Evolutionary conservation across 2,329 filamentous ascomycete genomes (phyloP).

Genomic region (Alternaria panax): DNA sequence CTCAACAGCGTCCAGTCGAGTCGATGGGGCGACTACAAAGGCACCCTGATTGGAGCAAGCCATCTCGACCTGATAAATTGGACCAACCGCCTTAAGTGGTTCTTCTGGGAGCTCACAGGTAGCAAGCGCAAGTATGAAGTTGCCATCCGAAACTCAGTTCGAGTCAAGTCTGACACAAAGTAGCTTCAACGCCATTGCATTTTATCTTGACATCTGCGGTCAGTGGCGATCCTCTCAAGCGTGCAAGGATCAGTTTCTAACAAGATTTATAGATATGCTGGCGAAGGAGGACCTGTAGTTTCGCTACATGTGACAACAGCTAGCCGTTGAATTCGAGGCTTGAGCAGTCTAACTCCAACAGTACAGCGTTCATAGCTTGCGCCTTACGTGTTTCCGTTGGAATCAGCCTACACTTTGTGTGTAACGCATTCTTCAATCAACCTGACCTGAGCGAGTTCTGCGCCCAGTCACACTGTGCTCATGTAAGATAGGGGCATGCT

Average conservation of each 20-base stretch:
- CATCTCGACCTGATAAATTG: slow-evolving; percentile 72
- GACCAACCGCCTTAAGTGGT: slow-evolving; percentile 68
- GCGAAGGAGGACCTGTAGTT: slow-evolving; percentile 46
- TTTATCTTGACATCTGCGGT: slow-evolving; percentile 72
- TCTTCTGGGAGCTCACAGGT: slow-evolving; percentile 64
- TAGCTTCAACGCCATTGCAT: slow-evolving; percentile 69
- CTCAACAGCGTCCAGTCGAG: slow-evolving; percentile 61
- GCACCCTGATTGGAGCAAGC: slow-evolving; percentile 68
- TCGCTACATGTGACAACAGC: background rate
- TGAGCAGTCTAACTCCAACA: background rate
- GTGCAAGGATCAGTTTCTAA: background rate
- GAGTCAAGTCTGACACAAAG: slow-evolving; percentile 18
- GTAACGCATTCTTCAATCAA: slow-evolving; percentile 21
- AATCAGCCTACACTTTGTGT: background rate
- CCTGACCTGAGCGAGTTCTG: slow-evolving; percentile 16
- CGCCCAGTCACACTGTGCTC: slow-evolving; percentile 11
- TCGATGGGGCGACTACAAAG: slow-evolving; percentile 69
- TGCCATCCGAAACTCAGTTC: too few species aligned
- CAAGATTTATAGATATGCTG: slow-evolving; percentile 43
- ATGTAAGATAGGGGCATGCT: slow-evolving; percentile 19
- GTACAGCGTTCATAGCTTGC: background rate
- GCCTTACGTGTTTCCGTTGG: background rate
- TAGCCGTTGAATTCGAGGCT: background rate
- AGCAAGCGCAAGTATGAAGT: slow-evolving; percentile 59
- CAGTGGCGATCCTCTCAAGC: slow-evolving; percentile 23